Conservation (phyloP, 176 grass and related monocot genomes). For the Sorghum bicolor region DNA sequence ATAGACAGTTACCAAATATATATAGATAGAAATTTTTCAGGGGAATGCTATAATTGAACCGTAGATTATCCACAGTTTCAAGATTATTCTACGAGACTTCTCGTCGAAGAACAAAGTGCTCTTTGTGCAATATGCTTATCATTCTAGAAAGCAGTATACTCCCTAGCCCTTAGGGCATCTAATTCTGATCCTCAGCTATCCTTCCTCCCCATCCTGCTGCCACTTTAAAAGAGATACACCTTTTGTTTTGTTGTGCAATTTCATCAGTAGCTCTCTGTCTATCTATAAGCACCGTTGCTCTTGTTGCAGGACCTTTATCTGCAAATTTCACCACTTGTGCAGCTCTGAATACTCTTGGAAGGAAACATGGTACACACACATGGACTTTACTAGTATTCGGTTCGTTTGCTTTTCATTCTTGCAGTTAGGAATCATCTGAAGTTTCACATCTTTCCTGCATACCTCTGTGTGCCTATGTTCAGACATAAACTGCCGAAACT, state of each 20-base stretch:
- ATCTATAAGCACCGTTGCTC: neutral
- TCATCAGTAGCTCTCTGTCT: neutral
- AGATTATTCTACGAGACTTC: neutral
- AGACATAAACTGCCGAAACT: neutral
- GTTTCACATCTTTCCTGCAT: neutral
- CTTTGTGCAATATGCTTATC: neutral
- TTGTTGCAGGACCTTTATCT: neutral
- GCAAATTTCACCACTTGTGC: neutral
- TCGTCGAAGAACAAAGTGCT: constrained; percentile 10
- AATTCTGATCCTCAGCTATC: constrained; percentile 24
- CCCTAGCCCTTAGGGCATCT: neutral
- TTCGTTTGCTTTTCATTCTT: neutral
- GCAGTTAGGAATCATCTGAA: neutral
- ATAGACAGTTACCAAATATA: neutral
- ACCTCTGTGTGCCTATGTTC: neutral
- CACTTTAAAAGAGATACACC: neutral
- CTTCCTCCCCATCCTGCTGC: neutral
- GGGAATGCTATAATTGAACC: neutral
- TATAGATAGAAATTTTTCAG: neutral
- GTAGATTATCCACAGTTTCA: neutral
- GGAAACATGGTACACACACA: constrained; percentile 32
- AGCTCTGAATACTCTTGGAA: neutral
- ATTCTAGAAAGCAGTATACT: constrained; percentile 1
- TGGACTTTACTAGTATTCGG: neutral
- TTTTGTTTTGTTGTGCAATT: neutral